Conservation (phyloP, 2,329 filamentous ascomycete genomes). For the Coniosporium uncinatum region DNA sequence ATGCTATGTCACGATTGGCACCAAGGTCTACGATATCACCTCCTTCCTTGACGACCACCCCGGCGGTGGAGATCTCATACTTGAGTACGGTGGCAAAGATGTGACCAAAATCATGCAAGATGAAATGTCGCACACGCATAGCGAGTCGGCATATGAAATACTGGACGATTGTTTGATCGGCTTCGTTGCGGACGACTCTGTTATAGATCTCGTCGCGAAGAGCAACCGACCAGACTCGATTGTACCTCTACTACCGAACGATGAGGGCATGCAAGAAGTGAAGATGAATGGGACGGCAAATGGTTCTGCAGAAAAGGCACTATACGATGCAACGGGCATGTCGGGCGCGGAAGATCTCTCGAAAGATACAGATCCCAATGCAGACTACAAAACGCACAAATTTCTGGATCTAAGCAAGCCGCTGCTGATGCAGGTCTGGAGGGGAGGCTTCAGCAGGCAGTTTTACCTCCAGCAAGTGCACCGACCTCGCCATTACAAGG, state of each 20-base stretch:
- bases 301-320: slow-evolving; percentile 22
- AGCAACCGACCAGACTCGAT: slow-evolving; percentile 42
- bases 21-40: slow-evolving; percentile 93
- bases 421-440: slow-evolving; percentile 84
- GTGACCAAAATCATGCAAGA: slow-evolving; percentile 79
- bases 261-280: slow-evolving; percentile 41
- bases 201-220: slow-evolving; percentile 42
- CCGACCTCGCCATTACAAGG: slow-evolving; percentile 91
- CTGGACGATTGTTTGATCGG: slow-evolving; percentile 83
- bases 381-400: slow-evolving; percentile 86
- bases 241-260: slow-evolving; percentile 44
- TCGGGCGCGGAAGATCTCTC: slow-evolving; percentile 81
- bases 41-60: slow-evolving; percentile 88
- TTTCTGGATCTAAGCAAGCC: slow-evolving; percentile 88
- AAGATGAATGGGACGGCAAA: slow-evolving; percentile 40
- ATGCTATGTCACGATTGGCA: slow-evolving; percentile 89
- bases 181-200: slow-evolving; percentile 61
- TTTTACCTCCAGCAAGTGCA: slow-evolving; percentile 98
- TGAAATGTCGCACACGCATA: slow-evolving; percentile 76
- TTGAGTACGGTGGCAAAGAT: slow-evolving; percentile 89
- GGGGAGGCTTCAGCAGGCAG: slow-evolving; percentile 83
- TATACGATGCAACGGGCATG: slow-evolving; percentile 73
- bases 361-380: slow-evolving; percentile 70
- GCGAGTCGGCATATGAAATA: slow-evolving; percentile 93
- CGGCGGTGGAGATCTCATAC: slow-evolving; percentile 80